Evolutionary conservation across 768 basidiomycete species (phyloP).

Genomic region (Pulveroboletus sp.): DNA sequence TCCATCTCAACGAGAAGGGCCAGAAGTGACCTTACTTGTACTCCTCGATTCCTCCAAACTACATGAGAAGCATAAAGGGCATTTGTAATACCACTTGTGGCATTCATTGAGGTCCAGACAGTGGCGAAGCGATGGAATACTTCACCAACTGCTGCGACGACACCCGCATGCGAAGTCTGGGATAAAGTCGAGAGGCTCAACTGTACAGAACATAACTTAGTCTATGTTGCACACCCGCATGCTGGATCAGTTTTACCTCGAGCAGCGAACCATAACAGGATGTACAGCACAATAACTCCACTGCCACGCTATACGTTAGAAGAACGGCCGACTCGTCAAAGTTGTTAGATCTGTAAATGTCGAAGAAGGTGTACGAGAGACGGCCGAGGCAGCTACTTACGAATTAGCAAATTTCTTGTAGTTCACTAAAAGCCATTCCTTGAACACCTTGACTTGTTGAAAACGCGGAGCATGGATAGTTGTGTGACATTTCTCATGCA

Average conservation of each 20-base stretch:
- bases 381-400: conserved; percentile 31
- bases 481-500: conserved; percentile 41
- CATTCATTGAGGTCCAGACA: conserved; percentile 78
- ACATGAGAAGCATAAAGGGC: conserved; percentile 62
- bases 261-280: conserved; percentile 66
- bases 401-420: conserved; percentile 48
- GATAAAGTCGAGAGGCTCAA: conserved; percentile 51
- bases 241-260: conserved; percentile 43
- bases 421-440: conserved; percentile 71
- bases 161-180: conserved; percentile 45
- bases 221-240: neutral
- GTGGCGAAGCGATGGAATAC: conserved; percentile 65
- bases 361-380: neutral
- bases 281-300: conserved; percentile 55
- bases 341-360: conserved; percentile 23
- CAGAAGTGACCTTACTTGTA: conserved; percentile 62
- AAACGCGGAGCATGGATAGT: conserved; percentile 58
- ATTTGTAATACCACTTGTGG: conserved; percentile 46
- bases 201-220: conserved; percentile 30
- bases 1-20: conserved; percentile 63
- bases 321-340: conserved; percentile 37
- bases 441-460: conserved; percentile 68
- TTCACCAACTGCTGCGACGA: conserved; percentile 61
- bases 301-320: conserved; percentile 51
- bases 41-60: conserved; percentile 57